A percentile compares a stretch with the other conserved stretches of the same genome.
Evolutionary conservation across 768 basidiomycete genomes (phyloP).

Genomic region (Kwoniella dejecticola): DNA sequence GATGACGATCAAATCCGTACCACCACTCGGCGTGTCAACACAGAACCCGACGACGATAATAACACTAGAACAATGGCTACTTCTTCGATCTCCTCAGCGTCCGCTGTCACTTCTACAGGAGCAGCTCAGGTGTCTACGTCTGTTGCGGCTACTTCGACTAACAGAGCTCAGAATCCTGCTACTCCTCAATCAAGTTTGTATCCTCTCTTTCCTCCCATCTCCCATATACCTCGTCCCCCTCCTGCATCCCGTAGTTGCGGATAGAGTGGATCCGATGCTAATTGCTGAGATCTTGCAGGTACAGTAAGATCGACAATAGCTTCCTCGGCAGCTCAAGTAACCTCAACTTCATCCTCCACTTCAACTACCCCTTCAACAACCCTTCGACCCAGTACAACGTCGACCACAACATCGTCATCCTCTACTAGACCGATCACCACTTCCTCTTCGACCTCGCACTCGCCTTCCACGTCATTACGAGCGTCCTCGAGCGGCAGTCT

Average conservation of each 20-base stretch:
- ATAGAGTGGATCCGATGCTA: neutral
- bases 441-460: constrained; percentile 3
- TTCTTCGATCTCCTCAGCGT: constrained; percentile 9
- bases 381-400: constrained; percentile 11
- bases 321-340: constrained; percentile 15
- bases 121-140: neutral
- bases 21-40: neutral
- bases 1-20: neutral
- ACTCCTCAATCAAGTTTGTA: constrained; percentile 22
- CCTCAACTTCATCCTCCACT: constrained; percentile 16
- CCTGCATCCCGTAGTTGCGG: neutral
- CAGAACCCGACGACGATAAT: neutral
- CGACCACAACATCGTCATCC: constrained; percentile 18
- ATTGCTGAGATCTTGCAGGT: neutral
- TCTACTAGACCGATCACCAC: constrained; percentile 19
- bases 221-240: neutral
- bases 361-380: constrained; percentile 19
- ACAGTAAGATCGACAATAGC: neutral
- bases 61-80: neutral
- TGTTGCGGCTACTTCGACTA: neutral
- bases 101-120: constrained; percentile 2
- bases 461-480: constrained; percentile 5
- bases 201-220: neutral
- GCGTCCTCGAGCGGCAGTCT: constrained; percentile 3
- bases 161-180: constrained; percentile 13